phyloP scores from a whole-genome alignment of 345 rosid genomes.

The Moricandia moricandioides region DNA sequence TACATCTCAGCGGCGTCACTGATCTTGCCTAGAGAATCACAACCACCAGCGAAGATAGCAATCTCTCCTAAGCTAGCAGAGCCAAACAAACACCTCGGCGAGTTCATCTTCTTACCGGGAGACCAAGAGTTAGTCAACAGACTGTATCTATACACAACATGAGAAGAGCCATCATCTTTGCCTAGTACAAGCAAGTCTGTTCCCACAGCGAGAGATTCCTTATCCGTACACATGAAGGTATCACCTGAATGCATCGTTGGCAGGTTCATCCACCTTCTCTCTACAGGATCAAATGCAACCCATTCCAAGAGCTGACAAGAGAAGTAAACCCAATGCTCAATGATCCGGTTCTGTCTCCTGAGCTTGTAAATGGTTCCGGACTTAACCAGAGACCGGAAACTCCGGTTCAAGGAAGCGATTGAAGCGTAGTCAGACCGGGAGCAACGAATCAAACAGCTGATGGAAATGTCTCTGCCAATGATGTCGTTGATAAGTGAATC shows the following conservation, averaged over 20 bases:
- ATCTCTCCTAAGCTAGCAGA: constrained; percentile 64
- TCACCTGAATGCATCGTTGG: constrained; percentile 55
- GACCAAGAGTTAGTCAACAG: constrained; percentile 53
- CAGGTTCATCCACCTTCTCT: constrained; percentile 55
- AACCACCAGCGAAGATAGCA: constrained; percentile 81
- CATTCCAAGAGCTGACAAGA: constrained; percentile 64
- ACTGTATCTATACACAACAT: constrained; percentile 46
- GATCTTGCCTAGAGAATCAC: constrained; percentile 41
- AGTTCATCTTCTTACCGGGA: constrained; percentile 42
- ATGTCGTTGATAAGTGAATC: constrained; percentile 47
- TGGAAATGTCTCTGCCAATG: constrained; percentile 62
- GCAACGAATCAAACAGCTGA: constrained; percentile 61
- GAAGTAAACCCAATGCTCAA: constrained; percentile 84
- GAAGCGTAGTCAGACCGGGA: constrained; percentile 55
- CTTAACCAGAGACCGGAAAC: constrained; percentile 46
- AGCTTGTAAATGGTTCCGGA: constrained; percentile 52
- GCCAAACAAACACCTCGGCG: constrained; percentile 73
- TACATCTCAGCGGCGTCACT: constrained; percentile 62
- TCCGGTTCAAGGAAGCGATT: constrained; percentile 43
- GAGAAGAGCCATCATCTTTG: constrained; percentile 35
- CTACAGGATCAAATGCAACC: constrained; percentile 76
- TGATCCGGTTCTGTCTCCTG: constrained; percentile 40
- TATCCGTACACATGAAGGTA: constrained; percentile 47
- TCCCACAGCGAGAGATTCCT: constrained; percentile 67
- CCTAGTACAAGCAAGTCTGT: constrained; percentile 64